Conservation (phyloP, 768 basidiomycete species). For the Boletus edulis region DNA sequence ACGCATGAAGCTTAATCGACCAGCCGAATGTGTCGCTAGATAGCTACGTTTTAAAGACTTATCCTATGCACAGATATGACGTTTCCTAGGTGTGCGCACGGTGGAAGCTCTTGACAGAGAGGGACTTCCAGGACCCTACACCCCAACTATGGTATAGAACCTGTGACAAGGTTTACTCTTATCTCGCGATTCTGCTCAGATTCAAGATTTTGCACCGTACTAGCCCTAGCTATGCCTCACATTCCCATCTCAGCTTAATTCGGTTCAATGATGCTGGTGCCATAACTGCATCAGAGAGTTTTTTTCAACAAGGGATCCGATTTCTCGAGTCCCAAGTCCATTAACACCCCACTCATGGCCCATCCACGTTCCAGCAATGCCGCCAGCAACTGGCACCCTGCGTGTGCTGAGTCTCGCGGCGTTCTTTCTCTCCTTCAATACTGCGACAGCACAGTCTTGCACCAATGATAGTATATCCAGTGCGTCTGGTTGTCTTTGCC, state of each 20-base stretch:
- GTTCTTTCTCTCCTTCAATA: conserved; percentile 10
- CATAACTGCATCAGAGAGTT: too few relatives aligned
- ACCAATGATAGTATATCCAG: conserved; percentile 24
- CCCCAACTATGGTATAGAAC: not conserved
- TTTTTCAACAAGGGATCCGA: too few relatives aligned
- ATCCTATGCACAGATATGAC: not conserved
- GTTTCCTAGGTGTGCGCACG: not conserved
- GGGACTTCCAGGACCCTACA: not conserved
- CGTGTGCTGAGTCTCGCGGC: conserved; percentile 8
- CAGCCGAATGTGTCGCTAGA: not conserved
- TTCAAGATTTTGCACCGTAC: too few relatives aligned
- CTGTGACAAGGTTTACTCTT: too few relatives aligned
- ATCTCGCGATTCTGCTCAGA: too few relatives aligned
- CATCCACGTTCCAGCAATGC: conserved; percentile 6
- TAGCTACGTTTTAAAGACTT: not conserved
- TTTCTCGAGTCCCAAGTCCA: not conserved
- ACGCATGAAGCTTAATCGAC: not conserved
- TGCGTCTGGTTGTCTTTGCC: conserved; percentile 59
- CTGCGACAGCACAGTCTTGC: conserved; percentile 24
- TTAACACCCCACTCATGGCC: not conserved
- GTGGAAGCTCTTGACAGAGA: not conserved
- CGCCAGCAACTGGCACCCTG: not conserved
- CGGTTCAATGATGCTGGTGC: too few relatives aligned
- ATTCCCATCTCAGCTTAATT: too few relatives aligned
- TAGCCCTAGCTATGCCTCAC: too few relatives aligned